Percentiles rank a stretch among this genome's conserved stretches.
Conservation (phyloP, 768 basidiomycete species). For the Tephrocybe sp. region DNA sequence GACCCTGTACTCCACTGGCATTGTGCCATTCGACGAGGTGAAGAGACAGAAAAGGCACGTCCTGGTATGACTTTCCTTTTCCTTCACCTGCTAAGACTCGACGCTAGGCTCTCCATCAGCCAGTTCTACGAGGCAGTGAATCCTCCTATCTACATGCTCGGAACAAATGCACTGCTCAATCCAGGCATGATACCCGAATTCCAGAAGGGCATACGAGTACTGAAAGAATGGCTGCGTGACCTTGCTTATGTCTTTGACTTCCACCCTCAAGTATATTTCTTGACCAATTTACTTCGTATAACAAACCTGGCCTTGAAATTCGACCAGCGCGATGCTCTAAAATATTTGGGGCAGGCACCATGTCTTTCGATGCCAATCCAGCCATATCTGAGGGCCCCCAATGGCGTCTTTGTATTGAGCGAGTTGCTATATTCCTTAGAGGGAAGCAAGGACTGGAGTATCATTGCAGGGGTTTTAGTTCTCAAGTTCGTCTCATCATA, state of each 20-base stretch:
- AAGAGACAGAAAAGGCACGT: slow-evolving; percentile 21
- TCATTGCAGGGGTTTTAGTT: slow-evolving; percentile 37
- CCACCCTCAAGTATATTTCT: slow-evolving; percentile 23
- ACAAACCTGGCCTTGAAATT: slow-evolving; percentile 37
- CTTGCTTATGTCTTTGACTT: slow-evolving; percentile 35
- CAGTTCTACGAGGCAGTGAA: slow-evolving; percentile 49
- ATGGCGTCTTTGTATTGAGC: slow-evolving; percentile 14
- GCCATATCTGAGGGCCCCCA: slow-evolving; percentile 20
- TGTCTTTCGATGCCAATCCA: slow-evolving; percentile 20
- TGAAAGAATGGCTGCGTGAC: slow-evolving; percentile 47
- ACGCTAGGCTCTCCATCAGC: slow-evolving; percentile 43
- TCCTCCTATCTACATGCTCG: slow-evolving; percentile 48
- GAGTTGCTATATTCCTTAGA: slow-evolving; percentile 27
- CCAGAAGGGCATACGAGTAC: slow-evolving; percentile 30
- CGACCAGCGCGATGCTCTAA: slow-evolving; percentile 31
- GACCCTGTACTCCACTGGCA: slow-evolving; percentile 21
- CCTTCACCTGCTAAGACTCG: neutral
- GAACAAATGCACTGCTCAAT: slow-evolving; percentile 38
- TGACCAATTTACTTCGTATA: slow-evolving; percentile 40
- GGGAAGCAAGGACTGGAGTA: slow-evolving; percentile 22
- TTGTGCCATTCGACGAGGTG: slow-evolving; percentile 5
- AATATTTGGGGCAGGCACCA: slow-evolving; percentile 28
- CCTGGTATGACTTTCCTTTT: neutral
- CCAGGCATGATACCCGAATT: slow-evolving; percentile 38
- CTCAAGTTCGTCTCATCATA: slow-evolving; percentile 30